Conservation (phyloP, 768 basidiomycete genomes). For the Psilocybe cyanescens region DNA sequence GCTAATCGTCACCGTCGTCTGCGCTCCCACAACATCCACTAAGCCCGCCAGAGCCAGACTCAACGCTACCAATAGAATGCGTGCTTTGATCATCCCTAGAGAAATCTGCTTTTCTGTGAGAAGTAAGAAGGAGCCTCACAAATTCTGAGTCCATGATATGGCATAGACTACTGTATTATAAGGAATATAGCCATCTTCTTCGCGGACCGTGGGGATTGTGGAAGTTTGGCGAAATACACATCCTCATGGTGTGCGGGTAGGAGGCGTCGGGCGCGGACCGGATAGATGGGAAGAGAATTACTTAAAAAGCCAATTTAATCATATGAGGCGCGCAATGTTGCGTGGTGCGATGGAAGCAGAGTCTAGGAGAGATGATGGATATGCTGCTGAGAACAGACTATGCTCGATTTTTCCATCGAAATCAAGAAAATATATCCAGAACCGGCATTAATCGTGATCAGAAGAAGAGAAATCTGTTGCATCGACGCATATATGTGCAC, state of each 20-base stretch:
- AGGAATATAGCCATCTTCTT: neutral
- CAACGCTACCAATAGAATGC: conserved; percentile 1
- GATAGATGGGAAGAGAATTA: neutral
- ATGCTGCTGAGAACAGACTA: too few relatives aligned
- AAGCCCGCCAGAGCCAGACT: conserved; percentile 2
- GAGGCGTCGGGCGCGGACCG: neutral
- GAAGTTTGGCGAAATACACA: neutral
- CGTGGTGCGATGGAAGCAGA: neutral
- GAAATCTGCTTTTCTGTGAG: neutral
- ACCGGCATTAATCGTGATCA: too few relatives aligned
- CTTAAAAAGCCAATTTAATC: neutral
- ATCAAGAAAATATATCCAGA: too few relatives aligned
- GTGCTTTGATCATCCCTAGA: neutral
- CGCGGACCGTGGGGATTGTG: neutral
- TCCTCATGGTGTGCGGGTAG: neutral
- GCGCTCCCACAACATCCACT: conserved; percentile 5
- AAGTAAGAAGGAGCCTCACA: too few relatives aligned
- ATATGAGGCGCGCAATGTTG: neutral
- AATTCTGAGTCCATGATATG: neutral
- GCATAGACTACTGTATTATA: neutral
- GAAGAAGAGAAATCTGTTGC: too few relatives aligned
- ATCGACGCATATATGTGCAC: too few relatives aligned
- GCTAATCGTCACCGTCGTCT: conserved; percentile 10
- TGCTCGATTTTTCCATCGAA: too few relatives aligned
- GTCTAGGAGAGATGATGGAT: too few relatives aligned